Evolutionary conservation across 2,329 filamentous ascomycete species (phyloP), one percentile per base, ranked within the genome.

Genomic region (Juglanconis juglandina): DNA sequence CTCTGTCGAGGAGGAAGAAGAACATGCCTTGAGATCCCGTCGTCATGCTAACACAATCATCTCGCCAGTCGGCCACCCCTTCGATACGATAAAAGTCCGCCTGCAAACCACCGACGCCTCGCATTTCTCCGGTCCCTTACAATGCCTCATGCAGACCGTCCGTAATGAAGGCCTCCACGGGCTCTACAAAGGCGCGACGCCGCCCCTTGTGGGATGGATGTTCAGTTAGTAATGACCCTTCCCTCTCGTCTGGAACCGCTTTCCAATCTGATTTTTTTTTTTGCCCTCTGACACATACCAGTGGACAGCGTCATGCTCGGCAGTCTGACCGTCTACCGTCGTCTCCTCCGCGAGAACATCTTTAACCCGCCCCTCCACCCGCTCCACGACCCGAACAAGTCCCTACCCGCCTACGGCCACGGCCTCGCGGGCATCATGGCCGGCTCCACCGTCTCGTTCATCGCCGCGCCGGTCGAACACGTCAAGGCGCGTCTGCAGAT

Each of bases 41-140:
- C 33, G n/a, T 8, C 32, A 6, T 39, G 39, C 42, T 44, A 32
- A 58, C 30, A 47, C 8, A 9, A 57, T 5, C 32, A 11, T 47
- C 17, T 30, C 9, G 33, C 47, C 61, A 84, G 82, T 88, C 69
- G 86, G 86, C 61, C 86, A 88, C 69, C 86, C 91, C 32, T 98
- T 99, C 77, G 95, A 99, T 76, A 98, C 95, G 0, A 86, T 99
- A 74, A 99, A 99, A 77, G 94, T 98, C 57, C 91, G 95, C 37
- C 81, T 99, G 17, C 95, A 99, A 74, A 98, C 94, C 3, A 92
- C 91, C 35, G 81, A 89, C 67, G 75, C 83, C 52, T 74, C 86
- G 1, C 92, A 90, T 67, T 99, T 99, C 81, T 81, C 81, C 65
- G 95, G 95, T 0, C 93, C 95, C 0, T 73, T 96, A 37, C 88